Evolutionary conservation across 768 basidiomycete species (phyloP), one percentile per base, ranked within the genome.

Genomic region (Lentinula boryana): DNA sequence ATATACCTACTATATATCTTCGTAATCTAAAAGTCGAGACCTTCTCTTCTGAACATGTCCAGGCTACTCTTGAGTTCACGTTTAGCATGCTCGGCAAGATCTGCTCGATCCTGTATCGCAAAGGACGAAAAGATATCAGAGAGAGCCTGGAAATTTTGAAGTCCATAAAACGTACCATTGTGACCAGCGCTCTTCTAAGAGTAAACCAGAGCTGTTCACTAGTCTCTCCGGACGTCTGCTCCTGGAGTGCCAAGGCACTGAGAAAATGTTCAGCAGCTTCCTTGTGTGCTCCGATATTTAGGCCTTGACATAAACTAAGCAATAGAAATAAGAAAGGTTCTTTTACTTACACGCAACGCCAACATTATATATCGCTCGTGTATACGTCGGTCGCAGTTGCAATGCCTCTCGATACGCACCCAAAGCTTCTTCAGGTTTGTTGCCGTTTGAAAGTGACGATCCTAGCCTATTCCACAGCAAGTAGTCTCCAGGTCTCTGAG

Each of bases 221-320:
- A 52, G 87, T 89, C 67, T 85, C 86, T 60, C 80, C 85, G 61
- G 66, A 84, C 1, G 82, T 82, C 8, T 84, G 74, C 66, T 90
- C 86, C 66, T 96, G 94, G 68, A 95, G 77, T 12, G 81, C 82
- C 41, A 97, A 75, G 0, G 93, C 95, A 63, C 89, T 88, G 56
- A 97, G 76, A 69, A 97, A 91, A 73, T 99, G 97, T 66, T 99
- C 97, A 4, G 93, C 93, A 0, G 97, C 95, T 75, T 99, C 97
- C 69, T 91, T 88, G 72, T 91, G 83, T 8, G 94, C 93, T 8
- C 95, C 95, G 56, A 98, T 96, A 70, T 99, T 99, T 63, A 99
- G 74, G 69, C 96, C 94, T 97, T 61, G 5, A 63, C 53, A 21
- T 53, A 49, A 52, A 57, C 62, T 33, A 63, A 51, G 58, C 58